Percentiles rank a stretch among this genome's conserved stretches.
phyloP scores from a whole-genome alignment of 2,329 filamentous ascomycete species.

The Zarea fungicola region DNA sequence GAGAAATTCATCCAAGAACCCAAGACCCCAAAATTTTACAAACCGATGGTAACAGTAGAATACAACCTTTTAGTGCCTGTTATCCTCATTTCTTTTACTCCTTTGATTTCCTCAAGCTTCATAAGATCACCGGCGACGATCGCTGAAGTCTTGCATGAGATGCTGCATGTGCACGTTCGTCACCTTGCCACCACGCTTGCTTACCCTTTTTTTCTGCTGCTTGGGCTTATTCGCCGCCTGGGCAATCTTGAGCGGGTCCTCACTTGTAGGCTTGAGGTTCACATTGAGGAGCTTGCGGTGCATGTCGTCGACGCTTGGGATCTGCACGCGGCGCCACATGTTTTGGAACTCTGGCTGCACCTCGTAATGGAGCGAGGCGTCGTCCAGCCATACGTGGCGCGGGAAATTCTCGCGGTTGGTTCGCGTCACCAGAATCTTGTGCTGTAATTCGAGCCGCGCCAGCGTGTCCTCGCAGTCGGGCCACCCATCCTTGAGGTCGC shows the following conservation, averaged over 20 bases:
- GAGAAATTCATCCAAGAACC: no score
- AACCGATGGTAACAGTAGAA: no score
- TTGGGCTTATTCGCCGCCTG: conserved; percentile 51
- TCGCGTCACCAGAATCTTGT: conserved; percentile 77
- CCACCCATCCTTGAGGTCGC: conserved; percentile 96
- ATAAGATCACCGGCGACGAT: conserved; percentile 39
- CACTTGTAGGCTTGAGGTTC: conserved; percentile 78
- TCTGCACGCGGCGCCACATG: conserved; percentile 75
- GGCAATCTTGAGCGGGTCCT: conserved; percentile 56
- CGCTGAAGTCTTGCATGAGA: conserved; percentile 68
- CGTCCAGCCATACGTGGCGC: conserved; percentile 83
- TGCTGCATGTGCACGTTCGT: conserved; percentile 85
- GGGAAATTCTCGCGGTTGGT: conserved; percentile 90
- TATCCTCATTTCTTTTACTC: no score
- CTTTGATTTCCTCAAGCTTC: no score
- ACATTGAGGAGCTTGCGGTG: conserved; percentile 71
- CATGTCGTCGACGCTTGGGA: conserved; percentile 72
- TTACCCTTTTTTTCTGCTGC: conserved; percentile 65
- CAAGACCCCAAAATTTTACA: no score
- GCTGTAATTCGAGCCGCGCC: conserved; percentile 68
- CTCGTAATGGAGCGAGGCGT: conserved; percentile 66
- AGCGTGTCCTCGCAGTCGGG: conserved; percentile 75
- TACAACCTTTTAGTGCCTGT: no score
- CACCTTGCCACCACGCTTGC: conserved; percentile 68
- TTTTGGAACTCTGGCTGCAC: conserved; percentile 79